phyloP scores from a whole-genome alignment of 2,329 filamentous ascomycete genomes.

The Diplodia corticola region DNA sequence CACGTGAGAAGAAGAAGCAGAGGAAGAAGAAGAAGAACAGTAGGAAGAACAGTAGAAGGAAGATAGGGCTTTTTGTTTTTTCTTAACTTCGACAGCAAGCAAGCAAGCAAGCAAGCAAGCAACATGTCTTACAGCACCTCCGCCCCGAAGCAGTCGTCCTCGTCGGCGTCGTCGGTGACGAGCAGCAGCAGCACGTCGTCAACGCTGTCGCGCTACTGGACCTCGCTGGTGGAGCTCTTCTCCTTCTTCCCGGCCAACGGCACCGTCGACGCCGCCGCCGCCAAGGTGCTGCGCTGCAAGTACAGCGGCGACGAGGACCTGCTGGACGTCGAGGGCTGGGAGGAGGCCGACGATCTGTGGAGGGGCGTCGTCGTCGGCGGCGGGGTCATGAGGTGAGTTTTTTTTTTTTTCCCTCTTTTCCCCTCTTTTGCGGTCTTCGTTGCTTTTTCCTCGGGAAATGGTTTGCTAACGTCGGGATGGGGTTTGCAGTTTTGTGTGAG shows the following conservation, averaged over 20 bases:
- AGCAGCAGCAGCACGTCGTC: too few species aligned
- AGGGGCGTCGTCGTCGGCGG: slow-evolving; percentile 7
- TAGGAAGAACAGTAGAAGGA: too few species aligned
- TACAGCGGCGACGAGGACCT: slow-evolving; percentile 2
- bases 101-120: background rate
- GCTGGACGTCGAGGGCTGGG: background rate
- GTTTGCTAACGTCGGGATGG: background rate
- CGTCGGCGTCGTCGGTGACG: too few species aligned
- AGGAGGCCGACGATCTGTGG: slow-evolving; percentile 6
- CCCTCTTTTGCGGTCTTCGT: too few species aligned
- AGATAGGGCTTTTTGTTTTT: too few species aligned
- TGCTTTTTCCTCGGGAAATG: background rate
- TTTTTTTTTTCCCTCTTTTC: background rate
- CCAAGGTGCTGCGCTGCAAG: background rate
- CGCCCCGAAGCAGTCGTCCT: background rate
- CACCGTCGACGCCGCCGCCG: background rate
- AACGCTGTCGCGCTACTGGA: background rate
- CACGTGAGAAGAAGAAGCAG: background rate
- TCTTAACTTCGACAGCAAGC: too few species aligned
- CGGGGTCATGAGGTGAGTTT: slow-evolving; percentile 11
- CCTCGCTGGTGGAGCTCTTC: slow-evolving; percentile 12
- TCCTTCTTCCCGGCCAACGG: slow-evolving; percentile 2
- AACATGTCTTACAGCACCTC: background rate
- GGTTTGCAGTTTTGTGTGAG: background rate
- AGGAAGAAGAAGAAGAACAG: too few species aligned